Percentiles rank a stretch among this genome's conserved stretches.
phyloP scores from a whole-genome alignment of 352 stramenopile species.

The Pythium periplocum region DNA sequence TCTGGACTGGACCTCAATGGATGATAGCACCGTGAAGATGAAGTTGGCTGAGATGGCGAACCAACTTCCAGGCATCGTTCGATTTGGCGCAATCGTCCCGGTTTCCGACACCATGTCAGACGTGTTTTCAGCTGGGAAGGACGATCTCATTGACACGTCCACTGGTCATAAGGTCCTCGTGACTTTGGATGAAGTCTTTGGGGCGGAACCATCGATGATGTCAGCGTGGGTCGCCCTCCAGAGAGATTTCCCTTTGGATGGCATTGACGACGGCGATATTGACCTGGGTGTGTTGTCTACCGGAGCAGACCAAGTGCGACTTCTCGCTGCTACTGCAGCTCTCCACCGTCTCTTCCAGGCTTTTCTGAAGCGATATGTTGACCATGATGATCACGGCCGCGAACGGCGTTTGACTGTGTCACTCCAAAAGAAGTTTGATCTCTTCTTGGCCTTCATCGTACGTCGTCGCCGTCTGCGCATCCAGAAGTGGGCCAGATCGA shows the following conservation, averaged over 20 bases:
- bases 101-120: slow-evolving; percentile 12
- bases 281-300: slow-evolving; percentile 38
- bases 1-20: slow-evolving; percentile 68
- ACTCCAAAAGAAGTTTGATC: slow-evolving; percentile 41
- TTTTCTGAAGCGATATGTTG: slow-evolving; percentile 22
- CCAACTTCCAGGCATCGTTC: slow-evolving; percentile 39
- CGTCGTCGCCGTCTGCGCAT: slow-evolving; percentile 50
- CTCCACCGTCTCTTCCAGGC: slow-evolving; percentile 27
- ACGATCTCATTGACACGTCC: slow-evolving; percentile 29
- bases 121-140: slow-evolving; percentile 8
- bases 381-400: too few relatives aligned
- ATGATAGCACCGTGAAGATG: slow-evolving; percentile 44
- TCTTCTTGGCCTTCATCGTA: slow-evolving; percentile 49
- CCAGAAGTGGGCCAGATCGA: slow-evolving; percentile 30
- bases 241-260: slow-evolving; percentile 15
- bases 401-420: too few relatives aligned
- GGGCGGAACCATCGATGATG: slow-evolving; percentile 23
- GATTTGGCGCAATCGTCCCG: slow-evolving; percentile 34
- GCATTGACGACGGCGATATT: slow-evolving; percentile 32
- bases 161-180: slow-evolving; percentile 24
- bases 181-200: slow-evolving; percentile 23
- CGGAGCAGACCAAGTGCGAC: neutral
- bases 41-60: slow-evolving; percentile 45
- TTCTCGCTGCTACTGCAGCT: slow-evolving; percentile 10
- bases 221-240: slow-evolving; percentile 29